These are phyloP conservation scores for Volvox reticuliferus DNA, from an alignment of 139 green algal species.

Conservation along the genomic window DNA sequence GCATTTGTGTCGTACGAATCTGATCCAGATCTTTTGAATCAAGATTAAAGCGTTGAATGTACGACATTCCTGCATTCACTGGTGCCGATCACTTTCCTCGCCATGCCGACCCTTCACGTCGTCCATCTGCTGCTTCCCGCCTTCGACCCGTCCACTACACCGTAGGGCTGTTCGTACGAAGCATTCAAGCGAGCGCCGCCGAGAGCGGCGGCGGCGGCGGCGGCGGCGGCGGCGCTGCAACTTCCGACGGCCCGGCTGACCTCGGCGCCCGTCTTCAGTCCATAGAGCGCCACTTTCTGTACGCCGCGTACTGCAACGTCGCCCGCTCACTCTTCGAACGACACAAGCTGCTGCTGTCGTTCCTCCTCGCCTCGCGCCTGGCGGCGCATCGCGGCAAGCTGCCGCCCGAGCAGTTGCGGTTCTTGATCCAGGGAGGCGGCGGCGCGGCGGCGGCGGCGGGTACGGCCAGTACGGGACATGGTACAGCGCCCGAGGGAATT, in stretches of 20 bases:
- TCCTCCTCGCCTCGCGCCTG: slow-evolving; percentile 77
- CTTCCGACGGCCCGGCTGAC: not conserved
- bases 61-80: no score
- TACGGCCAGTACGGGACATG: not conserved
- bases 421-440: slow-evolving; percentile 64
- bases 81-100: no score
- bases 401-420: slow-evolving; percentile 66
- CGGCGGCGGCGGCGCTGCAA: not conserved
- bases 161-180: slow-evolving; percentile 50
- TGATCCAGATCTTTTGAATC: no score
- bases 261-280: slow-evolving; percentile 61
- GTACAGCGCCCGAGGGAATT: not conserved
- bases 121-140: slow-evolving; percentile 45
- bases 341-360: slow-evolving; percentile 86
- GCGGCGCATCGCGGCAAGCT: slow-evolving; percentile 60
- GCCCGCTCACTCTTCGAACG: slow-evolving; percentile 86
- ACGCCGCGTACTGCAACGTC: slow-evolving; percentile 82
- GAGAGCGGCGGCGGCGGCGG: slow-evolving; percentile 2
- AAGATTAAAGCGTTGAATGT: no score
- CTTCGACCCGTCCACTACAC: not conserved
- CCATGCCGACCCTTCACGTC: no score
- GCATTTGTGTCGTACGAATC: no score
- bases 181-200: slow-evolving; percentile 46
- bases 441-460: slow-evolving; percentile 21
- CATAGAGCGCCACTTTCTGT: slow-evolving; percentile 86